Base-by-base conservation (phyloP, 345 rosid genomes). In the Litchi chinensis region DNA sequence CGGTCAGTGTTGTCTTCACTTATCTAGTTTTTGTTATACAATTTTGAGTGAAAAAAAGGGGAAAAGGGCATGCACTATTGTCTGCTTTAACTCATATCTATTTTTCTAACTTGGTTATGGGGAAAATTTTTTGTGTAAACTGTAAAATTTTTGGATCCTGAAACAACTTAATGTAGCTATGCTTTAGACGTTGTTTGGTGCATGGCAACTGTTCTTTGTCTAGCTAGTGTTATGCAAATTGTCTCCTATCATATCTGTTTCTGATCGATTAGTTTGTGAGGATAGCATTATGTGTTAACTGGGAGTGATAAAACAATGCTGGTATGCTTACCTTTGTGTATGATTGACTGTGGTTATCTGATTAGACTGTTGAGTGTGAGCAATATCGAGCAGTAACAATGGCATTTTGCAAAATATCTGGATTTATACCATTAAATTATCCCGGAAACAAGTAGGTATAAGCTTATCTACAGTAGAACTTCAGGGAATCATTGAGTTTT, bases 241-340 rank as follows among this genome's bases (percentile, higher is more conserved):
- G 22, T 28, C 41, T 63, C 41, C 5, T 15, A 8, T 11, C 39
- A 8, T 13, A 8, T 74, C 74, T 64, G 19, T 62, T 63, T 48
- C 54, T 66, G 39, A 40, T 73, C 56, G 41, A n/a, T 50, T 57
- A 13, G 71, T 37, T 19, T 74, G 65, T 69, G 70, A 80, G 81
- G 44, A 63, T 67, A 15, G 48, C 60, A 24, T 22, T 43, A 28
- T 56, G 40, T 76, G 54, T 44, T 16, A 18, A n/a, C 67, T 57
- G 28, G 73, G 22, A 28, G 28, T 63, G 48, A 48, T n/a, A 43
- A n/a, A 6, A 11, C 54, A 72, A 22, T 70, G 73, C 24, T 54
- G 75, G 52, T 56, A 52, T 79, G 73, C 60, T 65, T 50, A 32
- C 62, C 32, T 32, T 26, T 64, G 43, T 64, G 39, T n/a, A 22